These are phyloP conservation scores for Tubosaeta sp. DNA, from an alignment of 768 basidiomycete species.

Conservation along the genomic window DNA sequence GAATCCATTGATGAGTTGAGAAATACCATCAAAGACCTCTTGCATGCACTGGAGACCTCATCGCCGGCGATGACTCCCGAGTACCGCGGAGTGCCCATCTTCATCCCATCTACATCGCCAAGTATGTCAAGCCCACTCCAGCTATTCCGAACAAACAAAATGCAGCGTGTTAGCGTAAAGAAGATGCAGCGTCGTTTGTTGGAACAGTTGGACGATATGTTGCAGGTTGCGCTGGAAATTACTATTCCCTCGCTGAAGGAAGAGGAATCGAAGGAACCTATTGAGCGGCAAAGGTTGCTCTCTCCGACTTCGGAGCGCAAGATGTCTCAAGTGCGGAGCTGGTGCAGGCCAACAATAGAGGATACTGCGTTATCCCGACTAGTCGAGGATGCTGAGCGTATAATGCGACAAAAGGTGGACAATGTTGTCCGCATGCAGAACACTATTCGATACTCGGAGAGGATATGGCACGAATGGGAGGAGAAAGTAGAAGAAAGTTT, in stretches of 20 bases:
- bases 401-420: constrained; percentile 91
- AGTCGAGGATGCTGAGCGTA: constrained; percentile 80
- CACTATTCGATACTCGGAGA: constrained; percentile 94
- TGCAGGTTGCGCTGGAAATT: constrained; percentile 75
- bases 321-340: constrained; percentile 76
- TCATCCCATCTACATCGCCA: constrained; percentile 68
- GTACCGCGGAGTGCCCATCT: constrained; percentile 85
- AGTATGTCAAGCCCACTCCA: constrained; percentile 72
- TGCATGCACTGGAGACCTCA: constrained; percentile 65
- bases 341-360: constrained; percentile 82
- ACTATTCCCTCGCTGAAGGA: constrained; percentile 87
- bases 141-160: constrained; percentile 69
- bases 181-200: constrained; percentile 77
- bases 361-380: constrained; percentile 82
- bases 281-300: constrained; percentile 87
- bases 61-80: constrained; percentile 66
- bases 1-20: constrained; percentile 86
- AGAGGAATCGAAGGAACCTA: constrained; percentile 86
- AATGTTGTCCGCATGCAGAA: constrained; percentile 95
- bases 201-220: constrained; percentile 82
- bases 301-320: constrained; percentile 88
- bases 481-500: constrained; percentile 74
- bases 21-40: constrained; percentile 79
- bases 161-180: constrained; percentile 77
- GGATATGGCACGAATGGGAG: constrained; percentile 97